phyloP scores from a whole-genome alignment of 179 eudicot genomes.

The Actinidia polygama region DNA sequence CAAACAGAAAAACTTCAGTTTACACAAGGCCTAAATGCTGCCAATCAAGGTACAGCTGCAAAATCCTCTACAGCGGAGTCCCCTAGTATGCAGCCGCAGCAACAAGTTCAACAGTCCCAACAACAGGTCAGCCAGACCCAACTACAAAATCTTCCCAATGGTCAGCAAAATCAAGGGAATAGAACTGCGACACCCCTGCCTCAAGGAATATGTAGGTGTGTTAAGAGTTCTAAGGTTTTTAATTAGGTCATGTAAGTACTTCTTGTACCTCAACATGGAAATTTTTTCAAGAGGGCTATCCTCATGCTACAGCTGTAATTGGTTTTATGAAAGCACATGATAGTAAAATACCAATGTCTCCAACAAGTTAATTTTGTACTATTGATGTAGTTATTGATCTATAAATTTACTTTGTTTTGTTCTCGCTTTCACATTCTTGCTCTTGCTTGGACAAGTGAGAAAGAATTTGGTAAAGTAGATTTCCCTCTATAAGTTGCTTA shows the following conservation, averaged over 20 bases:
- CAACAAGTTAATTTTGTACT: constrained; percentile 22
- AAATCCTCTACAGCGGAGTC: constrained; percentile 62
- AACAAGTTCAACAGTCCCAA: constrained; percentile 53
- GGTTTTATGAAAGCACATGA: constrained; percentile 23
- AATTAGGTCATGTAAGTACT: constrained; percentile 44
- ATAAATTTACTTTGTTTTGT: background rate
- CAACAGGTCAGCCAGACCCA: constrained; percentile 57
- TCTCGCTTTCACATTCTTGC: background rate
- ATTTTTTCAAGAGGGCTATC: constrained; percentile 36
- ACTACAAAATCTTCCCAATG: constrained; percentile 54
- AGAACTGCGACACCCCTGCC: constrained; percentile 81
- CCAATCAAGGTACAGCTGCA: constrained; percentile 47
- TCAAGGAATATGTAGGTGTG: constrained; percentile 99
- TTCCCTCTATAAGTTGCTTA: background rate
- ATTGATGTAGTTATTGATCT: constrained; percentile 4
- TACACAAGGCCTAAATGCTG: constrained; percentile 52
- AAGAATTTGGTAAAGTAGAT: background rate
- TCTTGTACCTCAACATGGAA: constrained; percentile 41
- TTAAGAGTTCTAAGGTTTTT: constrained; percentile 75
- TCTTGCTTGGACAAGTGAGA: constrained; percentile 18
- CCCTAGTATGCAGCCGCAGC: constrained; percentile 43
- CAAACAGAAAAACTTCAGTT: constrained; percentile 67
- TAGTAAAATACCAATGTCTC: constrained; percentile 22
- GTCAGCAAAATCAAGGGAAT: constrained; percentile 63
- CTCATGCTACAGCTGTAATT: constrained; percentile 44